phyloP scores from a whole-genome alignment of 1,284 basidiomycete species.

The Quambalaria eucalypti region DNA sequence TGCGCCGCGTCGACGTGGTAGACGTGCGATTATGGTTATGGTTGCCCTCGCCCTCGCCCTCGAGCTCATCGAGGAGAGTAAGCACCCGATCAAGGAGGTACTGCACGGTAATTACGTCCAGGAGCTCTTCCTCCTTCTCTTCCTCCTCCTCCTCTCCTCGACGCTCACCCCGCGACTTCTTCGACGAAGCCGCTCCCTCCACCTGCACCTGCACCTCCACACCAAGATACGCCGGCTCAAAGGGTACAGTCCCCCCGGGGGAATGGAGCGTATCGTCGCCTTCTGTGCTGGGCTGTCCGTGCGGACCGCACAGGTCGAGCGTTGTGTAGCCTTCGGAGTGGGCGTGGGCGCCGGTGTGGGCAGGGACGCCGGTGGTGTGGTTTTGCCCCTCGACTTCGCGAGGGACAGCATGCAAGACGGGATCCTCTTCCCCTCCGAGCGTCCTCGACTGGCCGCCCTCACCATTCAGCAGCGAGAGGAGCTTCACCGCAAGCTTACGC shows the following conservation, averaged over 20 bases:
- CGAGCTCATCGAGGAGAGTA: not conserved
- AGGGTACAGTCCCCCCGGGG: not conserved
- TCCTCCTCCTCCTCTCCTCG: too few relatives aligned
- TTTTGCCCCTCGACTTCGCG: not conserved
- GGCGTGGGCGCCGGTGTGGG: not conserved
- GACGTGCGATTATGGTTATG: not conserved
- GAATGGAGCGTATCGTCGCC: not conserved
- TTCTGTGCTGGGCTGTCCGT: not conserved
- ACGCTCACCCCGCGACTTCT: too few relatives aligned
- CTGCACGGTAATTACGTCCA: not conserved
- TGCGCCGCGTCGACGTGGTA: not conserved
- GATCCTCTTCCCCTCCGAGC: not conserved
- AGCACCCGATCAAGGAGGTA: not conserved
- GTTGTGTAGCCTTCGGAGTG: not conserved
- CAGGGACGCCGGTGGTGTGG: not conserved
- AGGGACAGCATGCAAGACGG: too few relatives aligned
- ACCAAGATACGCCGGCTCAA: not conserved
- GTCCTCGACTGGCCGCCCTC: not conserved
- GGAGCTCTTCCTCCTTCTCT: not conserved
- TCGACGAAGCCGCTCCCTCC: too few relatives aligned
- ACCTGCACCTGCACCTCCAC: too few relatives aligned
- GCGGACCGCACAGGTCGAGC: not conserved
- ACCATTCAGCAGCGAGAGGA: not conserved
- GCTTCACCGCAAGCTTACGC: not conserved
- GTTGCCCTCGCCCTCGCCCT: not conserved